Evolutionary conservation across 306 rosid genomes (phyloP), one percentile per base, ranked within the genome.

Genomic region (Cucurbita maxima): DNA sequence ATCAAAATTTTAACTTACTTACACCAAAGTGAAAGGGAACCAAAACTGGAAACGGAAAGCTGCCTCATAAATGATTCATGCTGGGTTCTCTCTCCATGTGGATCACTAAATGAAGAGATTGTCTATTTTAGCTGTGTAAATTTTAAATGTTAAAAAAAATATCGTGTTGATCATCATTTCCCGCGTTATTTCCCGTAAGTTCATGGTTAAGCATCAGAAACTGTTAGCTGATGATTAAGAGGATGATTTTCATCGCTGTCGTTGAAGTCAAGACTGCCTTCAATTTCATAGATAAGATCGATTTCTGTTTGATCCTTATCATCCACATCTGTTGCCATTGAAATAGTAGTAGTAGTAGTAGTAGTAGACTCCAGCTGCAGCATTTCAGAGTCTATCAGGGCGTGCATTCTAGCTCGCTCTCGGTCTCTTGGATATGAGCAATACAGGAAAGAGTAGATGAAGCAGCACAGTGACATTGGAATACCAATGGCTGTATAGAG

Each of bases 351-450:
- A 22, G 22, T 22, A 22, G 1, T 22, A 20, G 14, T 22, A 12
- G 73, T 22, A 20, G 14, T 22, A 20, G 73, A 18, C 13, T 68
- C 73, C 40, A 68, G 20, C 5, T 47, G 57, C 56, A 44, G 73
- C 41, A 68, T 68, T 47, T 68, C 73, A 22, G 73, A 68, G 7
- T 47, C 73, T 68, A 68, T 47, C 19, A 93, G 79, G 53, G 77
- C 79, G 25, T 79, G 86, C 93, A 90, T 87, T 83, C 83, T 75
- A 15, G 96, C 97, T n/a, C 90, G 83, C 7, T 88, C 96, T 75
- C 96, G 68, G 81, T 93, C 98, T 78, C 89, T 88, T 2, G 98
- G 97, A 78, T 93, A 93, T 15, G 96, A 84, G 71, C 81, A 82
- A 57, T 88, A 88, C 22, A 92, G 91, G 79, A 90, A 88, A 30